Conservation (phyloP, 306 rosid species). For the Ormosia emarginata region DNA sequence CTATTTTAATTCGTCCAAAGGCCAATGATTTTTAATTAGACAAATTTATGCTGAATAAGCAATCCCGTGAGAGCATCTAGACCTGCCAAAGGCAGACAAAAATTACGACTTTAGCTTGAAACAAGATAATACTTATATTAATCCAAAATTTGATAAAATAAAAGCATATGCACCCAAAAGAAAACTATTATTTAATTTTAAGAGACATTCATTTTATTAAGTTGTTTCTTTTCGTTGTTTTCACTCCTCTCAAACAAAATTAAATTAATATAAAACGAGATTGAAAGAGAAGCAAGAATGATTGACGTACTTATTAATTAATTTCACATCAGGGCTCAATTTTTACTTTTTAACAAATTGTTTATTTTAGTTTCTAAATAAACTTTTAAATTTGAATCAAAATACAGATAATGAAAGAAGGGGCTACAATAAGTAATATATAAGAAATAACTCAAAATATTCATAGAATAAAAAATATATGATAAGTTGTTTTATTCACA, state of each 20-base stretch:
- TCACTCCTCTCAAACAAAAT: not conserved
- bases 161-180: not conserved
- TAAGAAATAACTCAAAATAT: not conserved
- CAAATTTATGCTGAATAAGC: not conserved
- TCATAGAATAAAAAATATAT: too few species aligned
- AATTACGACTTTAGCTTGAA: not conserved
- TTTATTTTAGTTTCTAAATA: not conserved
- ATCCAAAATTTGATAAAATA: not conserved
- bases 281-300: not conserved
- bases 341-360: not conserved
- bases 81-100: conserved; percentile 18
- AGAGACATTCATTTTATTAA: not conserved
- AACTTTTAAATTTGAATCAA: not conserved
- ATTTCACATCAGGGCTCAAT: not conserved
- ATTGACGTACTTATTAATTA: not conserved
- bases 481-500: too few species aligned
- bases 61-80: conserved; percentile 15
- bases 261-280: not conserved
- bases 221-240: not conserved
- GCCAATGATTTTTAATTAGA: not conserved
- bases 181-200: not conserved
- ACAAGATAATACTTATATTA: not conserved
- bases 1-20: not conserved
- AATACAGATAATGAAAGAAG: not conserved
- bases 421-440: not conserved